Evolutionary conservation across 139 green algal genomes (phyloP).

Genomic region (Marvania coccoides): DNA sequence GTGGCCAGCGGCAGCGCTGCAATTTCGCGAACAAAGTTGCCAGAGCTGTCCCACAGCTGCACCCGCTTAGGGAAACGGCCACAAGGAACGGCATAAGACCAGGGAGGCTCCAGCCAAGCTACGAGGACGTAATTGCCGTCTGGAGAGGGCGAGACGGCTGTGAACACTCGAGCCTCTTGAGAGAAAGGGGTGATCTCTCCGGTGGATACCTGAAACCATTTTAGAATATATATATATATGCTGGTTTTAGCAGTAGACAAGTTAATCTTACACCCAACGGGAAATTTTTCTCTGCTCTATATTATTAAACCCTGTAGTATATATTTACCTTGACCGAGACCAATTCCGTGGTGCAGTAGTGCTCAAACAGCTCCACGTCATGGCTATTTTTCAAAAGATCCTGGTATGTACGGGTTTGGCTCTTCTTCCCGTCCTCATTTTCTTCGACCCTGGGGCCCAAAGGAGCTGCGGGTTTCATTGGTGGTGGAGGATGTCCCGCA

Average conservation of each 20-base stretch:
- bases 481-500: constrained; percentile 5
- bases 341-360: constrained; percentile 73
- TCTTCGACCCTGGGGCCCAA: constrained; percentile 75
- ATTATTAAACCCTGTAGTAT: background rate
- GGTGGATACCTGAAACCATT: constrained; percentile 37
- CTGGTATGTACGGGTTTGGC: constrained; percentile 84
- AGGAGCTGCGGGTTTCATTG: constrained; percentile 38
- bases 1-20: constrained; percentile 82
- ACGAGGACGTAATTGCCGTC: constrained; percentile 81
- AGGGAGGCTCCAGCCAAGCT: constrained; percentile 80
- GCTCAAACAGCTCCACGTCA: constrained; percentile 86
- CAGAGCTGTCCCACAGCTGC: constrained; percentile 63
- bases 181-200: constrained; percentile 40
- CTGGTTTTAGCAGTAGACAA: background rate
- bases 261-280: too few relatives aligned
- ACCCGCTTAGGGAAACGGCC: constrained; percentile 82
- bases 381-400: constrained; percentile 87
- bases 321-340: constrained; percentile 34
- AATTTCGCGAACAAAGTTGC: constrained; percentile 64
- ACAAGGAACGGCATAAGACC: constrained; percentile 80
- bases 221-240: constrained; percentile 8
- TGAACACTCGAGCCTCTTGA: constrained; percentile 61
- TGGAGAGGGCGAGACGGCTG: constrained; percentile 66
- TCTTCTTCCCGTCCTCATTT: constrained; percentile 60
- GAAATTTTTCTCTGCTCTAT: too few relatives aligned